phyloP scores from a whole-genome alignment of 768 basidiomycete species.

The Leccinellum rugosiceps region DNA sequence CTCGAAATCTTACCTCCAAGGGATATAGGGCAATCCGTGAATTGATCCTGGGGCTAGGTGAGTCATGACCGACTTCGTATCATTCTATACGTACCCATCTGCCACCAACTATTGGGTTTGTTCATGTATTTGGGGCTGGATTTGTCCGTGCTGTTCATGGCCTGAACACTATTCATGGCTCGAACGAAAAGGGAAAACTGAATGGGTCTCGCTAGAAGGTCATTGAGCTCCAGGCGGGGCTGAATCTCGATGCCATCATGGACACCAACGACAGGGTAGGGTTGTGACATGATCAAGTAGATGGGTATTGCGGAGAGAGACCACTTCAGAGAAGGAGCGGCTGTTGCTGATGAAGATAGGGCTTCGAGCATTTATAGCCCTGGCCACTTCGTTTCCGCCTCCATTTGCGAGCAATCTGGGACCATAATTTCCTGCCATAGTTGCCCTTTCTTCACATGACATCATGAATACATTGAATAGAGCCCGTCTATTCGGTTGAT shows the following conservation, averaged over 20 bases:
- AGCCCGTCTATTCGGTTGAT: not conserved
- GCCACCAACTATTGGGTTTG: slow-evolving; percentile 22
- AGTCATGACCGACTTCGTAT: not conserved
- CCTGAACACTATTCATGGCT: slow-evolving; percentile 5
- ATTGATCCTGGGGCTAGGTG: slow-evolving; percentile 8
- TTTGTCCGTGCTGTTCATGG: not conserved
- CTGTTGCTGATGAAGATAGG: not conserved
- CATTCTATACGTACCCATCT: slow-evolving; percentile 8
- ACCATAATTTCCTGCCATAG: not conserved
- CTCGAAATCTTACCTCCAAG: slow-evolving; percentile 6
- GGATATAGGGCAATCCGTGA: slow-evolving; percentile 16
- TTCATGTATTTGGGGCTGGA: slow-evolving; percentile 6
- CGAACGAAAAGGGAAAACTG: slow-evolving; percentile 20
- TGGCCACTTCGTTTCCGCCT: slow-evolving; percentile 3
- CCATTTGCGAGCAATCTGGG: not conserved
- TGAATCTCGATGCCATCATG: slow-evolving; percentile 1
- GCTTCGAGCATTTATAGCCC: not conserved
- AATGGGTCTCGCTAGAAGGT: slow-evolving; percentile 9
- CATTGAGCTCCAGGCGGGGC: slow-evolving; percentile 14
- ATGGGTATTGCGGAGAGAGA: not conserved
- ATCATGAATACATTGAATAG: too few relatives aligned
- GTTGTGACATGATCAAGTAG: slow-evolving; percentile 8
- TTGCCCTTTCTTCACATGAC: not conserved
- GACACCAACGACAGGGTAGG: slow-evolving; percentile 9
- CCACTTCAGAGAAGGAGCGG: not conserved